A percentile compares a stretch with the other conserved stretches of the same genome.
Evolutionary conservation across 2,329 filamentous ascomycete species (phyloP).

Genomic region (Fusarium agapanthi): DNA sequence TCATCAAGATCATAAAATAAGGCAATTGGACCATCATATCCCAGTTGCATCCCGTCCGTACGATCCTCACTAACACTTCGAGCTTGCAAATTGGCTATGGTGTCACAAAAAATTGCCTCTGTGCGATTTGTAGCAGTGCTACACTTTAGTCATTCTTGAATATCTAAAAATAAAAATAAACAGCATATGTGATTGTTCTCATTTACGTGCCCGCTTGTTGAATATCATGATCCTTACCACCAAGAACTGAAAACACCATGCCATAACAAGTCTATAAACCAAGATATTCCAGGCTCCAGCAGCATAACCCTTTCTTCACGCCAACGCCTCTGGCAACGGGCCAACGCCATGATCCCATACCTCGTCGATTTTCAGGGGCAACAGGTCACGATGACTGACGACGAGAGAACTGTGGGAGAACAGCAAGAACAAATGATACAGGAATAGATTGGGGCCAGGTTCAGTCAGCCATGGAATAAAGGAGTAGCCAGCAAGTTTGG

Average conservation of each 20-base stretch:
- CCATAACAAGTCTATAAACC: slow-evolving; percentile 39
- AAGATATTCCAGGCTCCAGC: slow-evolving; percentile 22
- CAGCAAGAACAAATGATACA: slow-evolving; percentile 19
- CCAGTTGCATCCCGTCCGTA: neutral
- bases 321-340: slow-evolving; percentile 31
- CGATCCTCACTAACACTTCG: neutral
- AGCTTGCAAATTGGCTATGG: neutral
- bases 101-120: neutral
- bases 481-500: neutral
- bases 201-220: slow-evolving; percentile 26
- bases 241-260: slow-evolving; percentile 30
- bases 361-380: slow-evolving; percentile 24
- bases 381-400: slow-evolving; percentile 11
- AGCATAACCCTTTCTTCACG: slow-evolving; percentile 28
- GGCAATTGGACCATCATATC: neutral
- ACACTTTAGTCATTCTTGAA: neutral
- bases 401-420: slow-evolving; percentile 17
- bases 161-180: neutral
- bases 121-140: neutral
- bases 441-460: neutral
- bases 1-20: slow-evolving; percentile 11
- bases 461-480: neutral
- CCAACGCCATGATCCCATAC: slow-evolving; percentile 31
- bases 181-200: slow-evolving; percentile 2
- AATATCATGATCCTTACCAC: slow-evolving; percentile 35